Evolutionary conservation across 2,329 filamentous ascomycete genomes (phyloP).

Genomic region (Coniochaeta prunicola): DNA sequence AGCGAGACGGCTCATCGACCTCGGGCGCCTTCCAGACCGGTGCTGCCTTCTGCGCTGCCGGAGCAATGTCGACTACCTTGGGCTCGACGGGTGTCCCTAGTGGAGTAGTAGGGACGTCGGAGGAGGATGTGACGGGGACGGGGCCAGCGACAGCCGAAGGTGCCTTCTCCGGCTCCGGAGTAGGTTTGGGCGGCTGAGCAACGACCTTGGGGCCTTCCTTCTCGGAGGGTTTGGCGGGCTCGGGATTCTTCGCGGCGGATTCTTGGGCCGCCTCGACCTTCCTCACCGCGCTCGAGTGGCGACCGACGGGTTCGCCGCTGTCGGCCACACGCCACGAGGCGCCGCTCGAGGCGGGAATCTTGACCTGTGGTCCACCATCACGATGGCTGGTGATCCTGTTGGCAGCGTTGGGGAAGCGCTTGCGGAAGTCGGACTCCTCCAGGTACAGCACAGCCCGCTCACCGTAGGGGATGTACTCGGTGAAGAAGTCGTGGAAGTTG

Average conservation of each 20-base stretch:
- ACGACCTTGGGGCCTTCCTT: constrained; percentile 26
- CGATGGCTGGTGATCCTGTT: constrained; percentile 35
- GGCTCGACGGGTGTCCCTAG: constrained; percentile 14
- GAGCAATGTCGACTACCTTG: constrained; percentile 11
- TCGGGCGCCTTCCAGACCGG: constrained; percentile 45
- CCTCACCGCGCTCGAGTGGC: constrained; percentile 54
- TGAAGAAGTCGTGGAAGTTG: constrained; percentile 98
- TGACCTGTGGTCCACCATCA: constrained; percentile 64
- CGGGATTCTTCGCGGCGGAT: constrained; percentile 15
- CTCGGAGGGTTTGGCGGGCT: constrained; percentile 18
- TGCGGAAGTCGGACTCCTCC: constrained; percentile 89
- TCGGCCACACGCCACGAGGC: constrained; percentile 73
- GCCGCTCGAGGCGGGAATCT: constrained; percentile 78
- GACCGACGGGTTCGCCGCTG: constrained; percentile 45
- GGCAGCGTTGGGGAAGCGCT: constrained; percentile 59
- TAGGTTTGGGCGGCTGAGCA: neutral
- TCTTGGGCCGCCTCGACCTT: constrained; percentile 21
- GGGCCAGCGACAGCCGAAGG: constrained; percentile 16
- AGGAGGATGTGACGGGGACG: constrained; percentile 11
- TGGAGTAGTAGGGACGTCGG: constrained; percentile 4
- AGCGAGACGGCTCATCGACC: constrained; percentile 58
- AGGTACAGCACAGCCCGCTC: constrained; percentile 93
- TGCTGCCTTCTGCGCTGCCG: constrained; percentile 12
- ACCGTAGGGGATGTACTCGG: constrained; percentile 89
- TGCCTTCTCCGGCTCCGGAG: constrained; percentile 7